Base-by-base conservation (phyloP, 345 rosid genomes). In the Kandelia obovata region DNA sequence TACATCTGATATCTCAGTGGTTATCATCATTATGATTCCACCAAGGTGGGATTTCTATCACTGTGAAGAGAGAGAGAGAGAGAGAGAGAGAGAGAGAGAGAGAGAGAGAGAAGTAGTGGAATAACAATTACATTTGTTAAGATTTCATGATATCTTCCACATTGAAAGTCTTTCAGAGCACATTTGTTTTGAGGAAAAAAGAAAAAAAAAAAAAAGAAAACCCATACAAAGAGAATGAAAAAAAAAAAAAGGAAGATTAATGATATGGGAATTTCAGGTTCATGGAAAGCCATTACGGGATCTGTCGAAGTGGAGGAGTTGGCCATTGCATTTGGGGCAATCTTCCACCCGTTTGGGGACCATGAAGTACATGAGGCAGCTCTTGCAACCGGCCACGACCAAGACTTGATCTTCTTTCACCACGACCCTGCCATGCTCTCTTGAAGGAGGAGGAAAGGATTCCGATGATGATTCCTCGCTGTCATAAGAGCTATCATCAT, bases 361-460 rank as follows among this genome's bases (percentile, higher is more conserved):
- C 98, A 93, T 91, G 85, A 81, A 85, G 67, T 93, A 93, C 92
- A 94, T 94, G 19, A 87, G 81, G 77, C 98, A 94, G 80, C 86
- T 85, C 78, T 91, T 91, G 90, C 98, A 93, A 68, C 98, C 98
- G 15, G 86, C 97, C 9, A 93, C 97, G 21, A 93, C 98, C 76
- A 93, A 73, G 21, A 89, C 92, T 25, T 73, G 79, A 20, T 82
- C 85, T 49, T 84, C 78, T 62, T 76, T 80, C 46, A 71, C 80
- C 34, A 28, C 58, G 55, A 6, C 25, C 71, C 20, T 68, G 19
- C 65, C 61, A 61, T 71, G 59, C 32, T 81, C 82, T 78, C 77
- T 82, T 3, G 83, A 75, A 31, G 76, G 72, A 9, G 78, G 68
- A 62, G 86, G 87, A 26, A 91, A 83, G 16, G 88, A 85, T 55